A percentile compares a stretch with the other conserved stretches of the same genome.
phyloP scores from a whole-genome alignment of 78 protist genomes.

The Cyanophora paradoxa region DNA sequence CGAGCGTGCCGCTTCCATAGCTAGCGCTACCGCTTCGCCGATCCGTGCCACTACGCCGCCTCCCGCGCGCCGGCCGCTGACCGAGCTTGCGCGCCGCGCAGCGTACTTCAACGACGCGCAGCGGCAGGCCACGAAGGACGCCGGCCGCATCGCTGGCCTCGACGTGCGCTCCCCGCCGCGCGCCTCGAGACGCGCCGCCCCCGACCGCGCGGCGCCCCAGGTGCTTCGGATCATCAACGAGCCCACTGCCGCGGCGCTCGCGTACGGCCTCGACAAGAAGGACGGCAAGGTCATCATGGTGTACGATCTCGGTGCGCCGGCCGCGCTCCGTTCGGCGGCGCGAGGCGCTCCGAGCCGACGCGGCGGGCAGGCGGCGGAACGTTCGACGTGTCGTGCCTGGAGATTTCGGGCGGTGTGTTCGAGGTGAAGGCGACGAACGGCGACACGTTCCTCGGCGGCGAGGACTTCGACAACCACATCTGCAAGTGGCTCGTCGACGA shows the following conservation, averaged over 20 bases:
- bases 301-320: conserved; percentile 94
- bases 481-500: conserved; percentile 51
- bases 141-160: conserved; percentile 96
- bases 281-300: conserved; percentile 71
- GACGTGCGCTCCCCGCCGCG: conserved; percentile 32
- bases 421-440: conserved; percentile 98
- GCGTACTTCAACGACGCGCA: conserved; percentile 99
- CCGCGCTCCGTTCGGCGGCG: background rate
- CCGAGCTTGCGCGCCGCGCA: no score
- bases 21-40: no score
- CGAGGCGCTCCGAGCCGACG: no score
- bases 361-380: conserved; percentile 99
- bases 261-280: conserved; percentile 85
- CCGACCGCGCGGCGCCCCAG: no score
- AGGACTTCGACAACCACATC: conserved; percentile 93
- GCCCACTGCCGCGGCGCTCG: conserved; percentile 99
- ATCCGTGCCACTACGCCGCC: no score
- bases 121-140: conserved; percentile 98
- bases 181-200: background rate
- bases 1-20: no score
- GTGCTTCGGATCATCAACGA: conserved; percentile 98
- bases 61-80: no score
- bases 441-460: conserved; percentile 99
- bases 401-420: conserved; percentile 91
- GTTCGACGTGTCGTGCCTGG: conserved; percentile 97